Evolutionary conservation across 2,329 filamentous ascomycete genomes (phyloP), one percentile per base, ranked within the genome.

Genomic region (Emergomyces africanus): DNA sequence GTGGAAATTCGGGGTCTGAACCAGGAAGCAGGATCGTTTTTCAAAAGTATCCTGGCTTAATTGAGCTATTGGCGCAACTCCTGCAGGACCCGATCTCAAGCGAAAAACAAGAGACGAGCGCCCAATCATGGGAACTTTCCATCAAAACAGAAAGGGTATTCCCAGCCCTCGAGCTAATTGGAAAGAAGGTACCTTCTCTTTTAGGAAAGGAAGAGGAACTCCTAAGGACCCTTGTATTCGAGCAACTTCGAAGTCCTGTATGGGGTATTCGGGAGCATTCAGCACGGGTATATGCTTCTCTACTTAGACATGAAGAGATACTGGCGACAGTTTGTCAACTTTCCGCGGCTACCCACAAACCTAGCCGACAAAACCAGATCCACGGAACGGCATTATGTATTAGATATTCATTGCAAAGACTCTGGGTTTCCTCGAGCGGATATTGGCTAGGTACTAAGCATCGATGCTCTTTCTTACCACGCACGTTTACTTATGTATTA

Each of bases 191-290:
- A 1, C 74, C 74, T 0, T 68, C 70, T 23, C 54, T 66, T n/a
- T 61, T 63, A 25, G 69, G 68, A n/a, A 64, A 66, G 2, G 68
- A 71, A 28, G 70, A 74, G 51, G 60, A 61, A 6, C 64, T 68
- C 55, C 61, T 77, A 9, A 69, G 67, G 20, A 62, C 57, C 4
- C 62, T 74, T 12, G 70, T 76, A 18, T 59, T 67, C 3, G 66
- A 66, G 44, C 73, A 77, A 42, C 64, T 77, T n/a, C 70, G 70
- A 35, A 75, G 74, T 60, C 69, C 71, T 1, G 72, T 76, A 18
- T 78, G 75, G 76, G 71, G 73, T 14, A 72, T 78, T 35, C 69
- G 76, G 59, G 76, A 78, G 57, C 75, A 77, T 57, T 74, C 76
- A 20, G 75, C 76, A 20, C 69, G 74, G 51, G 72, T 74, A 14